These are phyloP conservation scores for Microsporum canis DNA, from an alignment of 2,329 filamentous ascomycete species.

Conservation along the genomic window DNA sequence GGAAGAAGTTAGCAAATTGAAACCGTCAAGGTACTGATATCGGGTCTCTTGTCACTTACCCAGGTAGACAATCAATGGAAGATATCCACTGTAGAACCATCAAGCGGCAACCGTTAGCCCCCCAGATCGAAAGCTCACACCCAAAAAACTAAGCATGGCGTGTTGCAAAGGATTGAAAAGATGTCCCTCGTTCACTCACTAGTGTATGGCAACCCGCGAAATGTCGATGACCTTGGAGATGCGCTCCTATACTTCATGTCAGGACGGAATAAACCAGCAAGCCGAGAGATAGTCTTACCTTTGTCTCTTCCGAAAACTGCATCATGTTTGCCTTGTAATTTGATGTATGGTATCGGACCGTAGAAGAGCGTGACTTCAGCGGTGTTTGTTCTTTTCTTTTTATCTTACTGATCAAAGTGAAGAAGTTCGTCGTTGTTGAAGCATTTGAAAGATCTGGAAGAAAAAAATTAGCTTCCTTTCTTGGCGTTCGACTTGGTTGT, in stretches of 20 bases:
- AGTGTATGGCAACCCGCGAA: conserved; percentile 87
- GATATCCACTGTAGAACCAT: conserved; percentile 60
- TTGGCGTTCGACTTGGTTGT: neutral
- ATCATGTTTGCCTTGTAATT: conserved; percentile 31
- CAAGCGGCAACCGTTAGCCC: conserved; percentile 13
- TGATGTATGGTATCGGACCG: neutral
- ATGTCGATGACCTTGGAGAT: conserved; percentile 94
- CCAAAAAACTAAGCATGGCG: neutral
- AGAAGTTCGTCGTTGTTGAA: conserved; percentile 5
- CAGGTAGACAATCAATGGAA: conserved; percentile 92
- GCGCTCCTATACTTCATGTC: conserved; percentile 60
- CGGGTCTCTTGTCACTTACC: conserved; percentile 44
- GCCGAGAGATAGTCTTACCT: conserved; percentile 46
- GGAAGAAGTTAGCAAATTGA: conserved; percentile 14
- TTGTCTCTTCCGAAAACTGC: conserved; percentile 87
- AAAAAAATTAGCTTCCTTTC: neutral
- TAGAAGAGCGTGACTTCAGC: neutral
- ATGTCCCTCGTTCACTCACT: conserved; percentile 48
- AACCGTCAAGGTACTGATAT: conserved; percentile 3
- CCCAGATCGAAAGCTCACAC: conserved; percentile 26
- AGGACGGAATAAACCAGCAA: neutral
- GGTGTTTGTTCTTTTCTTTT: neutral
- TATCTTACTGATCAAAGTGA: neutral
- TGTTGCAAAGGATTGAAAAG: neutral
- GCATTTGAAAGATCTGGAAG: neutral